Evolutionary conservation across 139 green algal genomes (phyloP), one percentile per base, ranked within the genome.

Genomic region (Volvox africanus): DNA sequence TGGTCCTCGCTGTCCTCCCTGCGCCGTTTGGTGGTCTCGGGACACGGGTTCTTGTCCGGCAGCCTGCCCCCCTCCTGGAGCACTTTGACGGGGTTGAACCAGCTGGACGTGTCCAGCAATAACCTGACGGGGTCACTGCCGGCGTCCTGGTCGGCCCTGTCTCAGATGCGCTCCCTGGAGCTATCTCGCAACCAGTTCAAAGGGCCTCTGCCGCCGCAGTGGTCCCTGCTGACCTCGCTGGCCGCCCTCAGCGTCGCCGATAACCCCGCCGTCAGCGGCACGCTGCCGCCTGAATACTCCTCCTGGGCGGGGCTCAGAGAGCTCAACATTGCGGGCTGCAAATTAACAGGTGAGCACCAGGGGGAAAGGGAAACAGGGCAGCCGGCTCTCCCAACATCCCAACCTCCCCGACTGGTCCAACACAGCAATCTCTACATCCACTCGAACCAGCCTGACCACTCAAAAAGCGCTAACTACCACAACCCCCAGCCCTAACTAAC

Each of bases 1-100:
- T 93, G 88, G 91, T 69, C 62, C 11, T 12, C 30, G 28, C 85
- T 89, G 32, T 28, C 69, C 1, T 19, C 22, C 44, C 85, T 89
- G 71, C 13, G 5, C 0, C 19, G 3, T 0, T 73, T 89, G 37
- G 61, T 61, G 44, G 36, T 89, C n/a, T 37, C 67, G 36, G 68
- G 65, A 12, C 35, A 67, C 62, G 55, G 68, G 24, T 21, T 16
- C 68, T 67, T 82, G 68, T 32, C 68, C 19, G 84, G 68, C 13
- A 18, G 24, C 20, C 84, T 79, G 67, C 61, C 75, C 13, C 32
- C 75, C 18, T 28, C 21, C 32, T 81, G 75, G 75, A 30, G 75
- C 75, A 30, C 30, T 18, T 35, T 81, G 32, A 55, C 18, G 2
- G 12, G 14, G 18, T 61, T 81, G 75, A 24, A 17, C 18, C 32